Percentiles rank a stretch among this genome's conserved stretches.
phyloP scores from a whole-genome alignment of 2,329 filamentous ascomycete species.

The Chaetomiaceae sp. region DNA sequence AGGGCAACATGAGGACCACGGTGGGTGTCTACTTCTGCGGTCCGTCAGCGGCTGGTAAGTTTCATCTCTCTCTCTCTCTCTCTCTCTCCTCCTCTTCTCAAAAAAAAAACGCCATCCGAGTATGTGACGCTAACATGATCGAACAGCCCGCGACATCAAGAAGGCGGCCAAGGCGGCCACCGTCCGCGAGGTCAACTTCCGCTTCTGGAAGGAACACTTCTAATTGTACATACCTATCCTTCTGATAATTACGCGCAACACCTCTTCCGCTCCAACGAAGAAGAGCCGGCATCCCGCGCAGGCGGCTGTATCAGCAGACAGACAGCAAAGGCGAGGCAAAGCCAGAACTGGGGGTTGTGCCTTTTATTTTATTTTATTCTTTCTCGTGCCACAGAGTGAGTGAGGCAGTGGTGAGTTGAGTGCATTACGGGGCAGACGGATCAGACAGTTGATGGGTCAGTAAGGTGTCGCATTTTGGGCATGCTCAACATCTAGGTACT shows the following conservation, averaged over 20 bases:
- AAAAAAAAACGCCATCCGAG: no score
- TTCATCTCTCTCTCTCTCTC: no score
- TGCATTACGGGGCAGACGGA: no score
- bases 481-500: neutral
- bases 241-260: slow-evolving; percentile 2
- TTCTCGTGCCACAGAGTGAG: neutral
- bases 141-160: slow-evolving; percentile 76
- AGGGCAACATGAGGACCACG: slow-evolving; percentile 71
- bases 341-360: neutral
- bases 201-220: slow-evolving; percentile 98
- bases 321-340: no score
- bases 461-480: neutral
- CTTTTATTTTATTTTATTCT: no score
- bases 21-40: slow-evolving; percentile 98
- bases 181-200: slow-evolving; percentile 78
- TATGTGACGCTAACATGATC: slow-evolving; percentile 36
- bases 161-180: slow-evolving; percentile 71
- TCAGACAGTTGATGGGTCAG: no score
- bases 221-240: slow-evolving; percentile 39
- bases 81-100: no score
- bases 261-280: neutral
- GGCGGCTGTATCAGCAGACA: no score
- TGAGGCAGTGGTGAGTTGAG: neutral
- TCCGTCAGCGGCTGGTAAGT: slow-evolving; percentile 64
- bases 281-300: neutral